These are phyloP conservation scores for Gaillardinia entomophila DNA, from an alignment of 805 yeast genomes.

Conservation along the genomic window DNA sequence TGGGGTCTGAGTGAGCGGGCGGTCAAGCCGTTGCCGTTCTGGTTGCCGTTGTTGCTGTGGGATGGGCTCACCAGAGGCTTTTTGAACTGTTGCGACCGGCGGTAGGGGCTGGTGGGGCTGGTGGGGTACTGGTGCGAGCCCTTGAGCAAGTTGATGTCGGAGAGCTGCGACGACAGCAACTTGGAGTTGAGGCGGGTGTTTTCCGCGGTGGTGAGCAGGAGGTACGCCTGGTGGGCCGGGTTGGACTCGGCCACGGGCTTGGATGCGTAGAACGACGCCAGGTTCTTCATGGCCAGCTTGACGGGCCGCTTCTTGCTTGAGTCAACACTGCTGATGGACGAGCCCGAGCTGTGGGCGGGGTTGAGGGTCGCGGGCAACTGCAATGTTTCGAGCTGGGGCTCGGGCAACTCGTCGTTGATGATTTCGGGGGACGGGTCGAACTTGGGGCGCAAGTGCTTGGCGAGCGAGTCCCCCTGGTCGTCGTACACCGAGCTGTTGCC, in stretches of 20 bases:
- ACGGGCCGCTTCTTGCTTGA: conserved; percentile 14
- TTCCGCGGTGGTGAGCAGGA: conserved; percentile 71
- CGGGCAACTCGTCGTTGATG: conserved; percentile 12
- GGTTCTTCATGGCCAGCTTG: conserved; percentile 47
- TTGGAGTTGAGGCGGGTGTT: conserved; percentile 70
- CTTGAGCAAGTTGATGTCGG: conserved; percentile 11
- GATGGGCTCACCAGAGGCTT: conserved; percentile 1
- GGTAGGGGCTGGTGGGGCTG: conserved; percentile 9
- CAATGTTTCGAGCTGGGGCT: conserved; percentile 16
- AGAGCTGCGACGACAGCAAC: conserved; percentile 37
- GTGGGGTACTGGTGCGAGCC: conserved; percentile 8
- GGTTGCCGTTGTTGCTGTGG: conserved; percentile 1
- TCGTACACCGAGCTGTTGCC: conserved; percentile 19
- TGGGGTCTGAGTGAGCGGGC: conserved; percentile 31
- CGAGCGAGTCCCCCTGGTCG: conserved; percentile 16
- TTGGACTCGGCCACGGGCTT: conserved; percentile 10
- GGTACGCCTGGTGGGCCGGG: conserved; percentile 59
- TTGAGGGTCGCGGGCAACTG: conserved; percentile 8
- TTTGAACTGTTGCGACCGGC: conserved; percentile 6
- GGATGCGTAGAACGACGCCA: conserved; percentile 16
- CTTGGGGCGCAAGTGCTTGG: conserved; percentile 22
- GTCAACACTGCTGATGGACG: conserved; percentile 34
- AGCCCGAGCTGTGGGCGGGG: conserved; percentile 17
- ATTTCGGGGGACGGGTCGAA: conserved; percentile 26
- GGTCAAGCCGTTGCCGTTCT: conserved; percentile 11